Conservation (phyloP, 1,284 basidiomycete species). For the Anthracocystis walkeri region DNA sequence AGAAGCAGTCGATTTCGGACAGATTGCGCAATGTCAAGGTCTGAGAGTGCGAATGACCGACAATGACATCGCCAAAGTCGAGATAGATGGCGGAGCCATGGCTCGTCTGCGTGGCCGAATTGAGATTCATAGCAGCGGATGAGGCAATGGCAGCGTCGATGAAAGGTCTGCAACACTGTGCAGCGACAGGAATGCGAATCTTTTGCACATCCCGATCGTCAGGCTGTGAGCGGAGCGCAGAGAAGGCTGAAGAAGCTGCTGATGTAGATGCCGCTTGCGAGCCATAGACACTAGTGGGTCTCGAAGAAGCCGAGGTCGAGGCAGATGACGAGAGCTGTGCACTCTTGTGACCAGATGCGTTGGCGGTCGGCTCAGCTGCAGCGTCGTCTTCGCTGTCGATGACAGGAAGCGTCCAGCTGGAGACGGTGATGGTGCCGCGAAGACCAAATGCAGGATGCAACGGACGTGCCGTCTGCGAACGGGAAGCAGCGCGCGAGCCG, state of each 20-base stretch:
- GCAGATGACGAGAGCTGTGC: conserved; percentile 30
- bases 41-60: conserved; percentile 55
- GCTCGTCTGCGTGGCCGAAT: conserved; percentile 26
- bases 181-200: conserved; percentile 50
- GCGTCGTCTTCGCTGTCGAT: conserved; percentile 19
- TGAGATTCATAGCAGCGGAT: conserved; percentile 4
- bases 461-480: conserved; percentile 22
- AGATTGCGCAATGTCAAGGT: conserved; percentile 55
- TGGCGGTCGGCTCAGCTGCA: conserved; percentile 2
- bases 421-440: conserved; percentile 41
- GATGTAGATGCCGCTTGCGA: conserved; percentile 38
- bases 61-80: conserved; percentile 67
- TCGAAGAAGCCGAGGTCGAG: conserved; percentile 40
- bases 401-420: conserved; percentile 41
- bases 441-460: conserved; percentile 46
- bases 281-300: conserved; percentile 50
- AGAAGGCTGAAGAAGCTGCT: conserved; percentile 34
- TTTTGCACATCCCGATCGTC: conserved; percentile 49
- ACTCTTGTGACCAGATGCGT: conserved; percentile 16
- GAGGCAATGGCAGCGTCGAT: conserved; percentile 43
- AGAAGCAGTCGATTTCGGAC: conserved; percentile 65
- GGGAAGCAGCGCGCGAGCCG: conserved; percentile 12
- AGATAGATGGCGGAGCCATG: conserved; percentile 48
- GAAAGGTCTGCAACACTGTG: conserved; percentile 49
- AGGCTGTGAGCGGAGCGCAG: conserved; percentile 27